A percentile compares a stretch with the other conserved stretches of the same genome.
phyloP scores from a whole-genome alignment of 2,329 filamentous ascomycete species.

The Thelonectria rubi region DNA sequence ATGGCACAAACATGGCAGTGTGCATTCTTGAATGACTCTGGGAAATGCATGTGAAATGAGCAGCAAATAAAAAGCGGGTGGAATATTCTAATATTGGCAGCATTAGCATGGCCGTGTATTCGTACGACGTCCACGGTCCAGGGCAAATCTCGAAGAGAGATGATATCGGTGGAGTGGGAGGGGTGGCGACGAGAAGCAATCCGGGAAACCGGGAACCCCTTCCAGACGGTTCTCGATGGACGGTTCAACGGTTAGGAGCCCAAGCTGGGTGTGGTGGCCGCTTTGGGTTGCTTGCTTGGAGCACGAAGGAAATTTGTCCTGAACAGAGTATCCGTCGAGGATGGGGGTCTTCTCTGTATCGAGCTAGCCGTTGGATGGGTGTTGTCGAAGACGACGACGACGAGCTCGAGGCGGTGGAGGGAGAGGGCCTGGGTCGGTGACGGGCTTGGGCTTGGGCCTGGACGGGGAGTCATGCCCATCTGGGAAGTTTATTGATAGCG shows the following conservation, averaged over 20 bases:
- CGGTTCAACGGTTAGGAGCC: background rate
- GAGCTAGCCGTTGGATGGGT: constrained; percentile 5
- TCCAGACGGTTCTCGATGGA: constrained; percentile 12
- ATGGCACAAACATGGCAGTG: background rate
- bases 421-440: background rate
- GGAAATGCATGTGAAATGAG: constrained; percentile 19
- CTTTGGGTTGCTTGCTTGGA: constrained; percentile 8
- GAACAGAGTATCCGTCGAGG: background rate
- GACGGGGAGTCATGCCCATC: background rate
- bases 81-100: constrained; percentile 15
- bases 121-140: background rate
- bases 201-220: constrained; percentile 1
- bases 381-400: background rate
- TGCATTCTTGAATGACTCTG: constrained; percentile 12
- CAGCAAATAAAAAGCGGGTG: constrained; percentile 17
- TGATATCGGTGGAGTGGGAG: constrained; percentile 16
- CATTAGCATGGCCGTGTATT: constrained; percentile 15
- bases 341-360: constrained; percentile 3
- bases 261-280: constrained; percentile 15
- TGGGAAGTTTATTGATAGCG: background rate
- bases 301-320: constrained; percentile 13
- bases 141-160: constrained; percentile 15
- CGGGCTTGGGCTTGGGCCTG: too few species aligned
- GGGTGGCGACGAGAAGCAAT: background rate
- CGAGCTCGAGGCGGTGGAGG: constrained; percentile 12